phyloP scores from a whole-genome alignment of 2,329 filamentous ascomycete species.

The Aureobasidium melanogenum region DNA sequence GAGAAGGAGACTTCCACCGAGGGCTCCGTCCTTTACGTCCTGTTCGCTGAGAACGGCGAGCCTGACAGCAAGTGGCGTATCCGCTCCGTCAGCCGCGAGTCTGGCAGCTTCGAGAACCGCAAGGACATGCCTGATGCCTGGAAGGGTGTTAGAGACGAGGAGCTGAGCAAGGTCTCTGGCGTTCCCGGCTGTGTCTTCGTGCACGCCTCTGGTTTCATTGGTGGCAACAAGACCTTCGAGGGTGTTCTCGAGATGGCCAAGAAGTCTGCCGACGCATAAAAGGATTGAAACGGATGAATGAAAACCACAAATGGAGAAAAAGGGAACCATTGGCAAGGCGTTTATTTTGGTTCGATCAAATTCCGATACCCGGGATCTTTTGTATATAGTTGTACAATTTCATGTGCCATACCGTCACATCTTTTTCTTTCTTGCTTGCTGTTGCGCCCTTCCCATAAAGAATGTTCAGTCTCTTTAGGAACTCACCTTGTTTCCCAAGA shows the following conservation, averaged over 20 bases:
- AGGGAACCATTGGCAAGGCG: too few species aligned
- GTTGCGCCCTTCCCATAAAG: too few species aligned
- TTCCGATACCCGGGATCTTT: too few species aligned
- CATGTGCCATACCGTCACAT: too few species aligned
- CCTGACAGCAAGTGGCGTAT: conserved; percentile 83
- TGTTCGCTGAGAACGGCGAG: conserved; percentile 76
- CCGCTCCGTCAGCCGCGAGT: conserved; percentile 76
- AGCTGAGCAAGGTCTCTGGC: conserved; percentile 64
- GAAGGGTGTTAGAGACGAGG: conserved; percentile 81
- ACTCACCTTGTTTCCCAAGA: too few species aligned
- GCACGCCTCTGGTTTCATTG: conserved; percentile 91
- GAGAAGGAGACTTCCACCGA: conserved; percentile 51
- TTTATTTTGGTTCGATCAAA: too few species aligned
- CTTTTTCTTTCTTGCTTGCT: too few species aligned
- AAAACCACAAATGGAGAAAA: too few species aligned
- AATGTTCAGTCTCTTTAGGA: too few species aligned
- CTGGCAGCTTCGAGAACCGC: conserved; percentile 82
- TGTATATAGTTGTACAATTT: too few species aligned
- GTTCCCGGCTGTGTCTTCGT: conserved; percentile 78
- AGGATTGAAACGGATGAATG: too few species aligned
- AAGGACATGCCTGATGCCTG: conserved; percentile 85
- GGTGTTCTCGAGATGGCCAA: conserved; percentile 78
- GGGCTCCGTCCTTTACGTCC: conserved; percentile 65
- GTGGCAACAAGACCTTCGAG: conserved; percentile 85
- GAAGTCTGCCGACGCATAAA: conserved; percentile 52